Base-by-base conservation (phyloP, 2,329 filamentous ascomycete species). In the Gnomoniopsis sp. region DNA sequence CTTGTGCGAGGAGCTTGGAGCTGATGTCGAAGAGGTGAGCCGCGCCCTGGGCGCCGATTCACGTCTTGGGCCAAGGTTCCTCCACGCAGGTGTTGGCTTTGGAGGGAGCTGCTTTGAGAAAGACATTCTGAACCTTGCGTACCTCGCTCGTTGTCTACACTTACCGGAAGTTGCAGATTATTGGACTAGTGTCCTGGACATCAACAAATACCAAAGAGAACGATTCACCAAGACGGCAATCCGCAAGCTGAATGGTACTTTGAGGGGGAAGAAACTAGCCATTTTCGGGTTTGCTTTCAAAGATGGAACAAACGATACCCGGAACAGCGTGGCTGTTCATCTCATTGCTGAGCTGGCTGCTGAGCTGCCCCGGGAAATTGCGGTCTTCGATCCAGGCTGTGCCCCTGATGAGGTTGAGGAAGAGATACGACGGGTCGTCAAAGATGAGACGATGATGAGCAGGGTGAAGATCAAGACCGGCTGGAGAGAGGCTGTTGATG, bases 61-160 rank as follows among this genome's bases (percentile, higher is more conserved):
- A 2, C 74, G 85, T 19, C 82, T 88, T 44, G 85, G 85, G 0
- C 67, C 75, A 0, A 77, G 78, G 55, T 83, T 86, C 68, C 73
- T 88, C 10, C 81, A 85, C 67, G 79, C 84, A 1, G 79, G 79
- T 6, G 73, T 86, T 12, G 85, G 85, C 0, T 88, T 87, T 62
- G 85, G 85, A n/a, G 85, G 85, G 0, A 83, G 79, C 8, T 88
- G 85, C 66, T 87, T 88, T 70, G 77, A 80, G 62, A 88, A 88
- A 65, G 85, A 88, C 65, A 80, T 87, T 52, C 72, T 82, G 21
- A 83, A 76, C 65, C 70, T 88, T 41, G 76, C 80, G 2, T 86
- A 87, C 68, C 74, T 87, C 6, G 81, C 85, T 0, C 78, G 84
- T 60, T 77, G 75, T 2, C 67, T 87, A 23, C 77, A 82, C 49